Evolutionary conservation across 169 alveolate genomes (phyloP).

Genomic region (Neospora caninum): DNA sequence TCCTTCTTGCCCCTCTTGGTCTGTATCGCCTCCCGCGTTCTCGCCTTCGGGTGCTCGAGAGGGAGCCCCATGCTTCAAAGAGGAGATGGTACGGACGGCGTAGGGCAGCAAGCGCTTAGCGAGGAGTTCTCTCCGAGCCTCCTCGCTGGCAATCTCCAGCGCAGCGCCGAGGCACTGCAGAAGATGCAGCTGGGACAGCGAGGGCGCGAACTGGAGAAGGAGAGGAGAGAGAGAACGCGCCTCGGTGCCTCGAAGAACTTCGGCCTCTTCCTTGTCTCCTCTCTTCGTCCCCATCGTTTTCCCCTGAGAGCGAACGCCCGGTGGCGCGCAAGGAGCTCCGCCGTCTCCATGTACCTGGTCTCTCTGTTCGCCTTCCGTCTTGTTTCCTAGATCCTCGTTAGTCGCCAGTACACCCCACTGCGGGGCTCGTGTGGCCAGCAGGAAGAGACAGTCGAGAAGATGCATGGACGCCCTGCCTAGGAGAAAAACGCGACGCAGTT

Average conservation of each 20-base stretch:
- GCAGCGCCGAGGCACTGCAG: not conserved
- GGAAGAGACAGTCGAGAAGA: not conserved
- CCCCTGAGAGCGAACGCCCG: not conserved
- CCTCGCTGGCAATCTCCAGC: not conserved
- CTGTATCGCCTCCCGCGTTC: not conserved
- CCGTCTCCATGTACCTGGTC: too few species aligned
- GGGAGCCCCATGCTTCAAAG: not conserved
- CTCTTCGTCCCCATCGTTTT: not conserved
- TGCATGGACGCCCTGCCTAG: not conserved
- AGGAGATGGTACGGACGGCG: not conserved
- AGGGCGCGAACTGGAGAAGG: not conserved
- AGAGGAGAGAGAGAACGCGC: not conserved
- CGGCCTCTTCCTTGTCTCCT: too few species aligned
- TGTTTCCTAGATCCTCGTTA: not conserved
- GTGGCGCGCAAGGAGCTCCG: not conserved
- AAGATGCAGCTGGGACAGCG: not conserved
- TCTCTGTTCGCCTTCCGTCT: not conserved
- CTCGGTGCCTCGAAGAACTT: too few species aligned
- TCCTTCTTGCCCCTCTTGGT: not conserved
- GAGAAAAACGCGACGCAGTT: not conserved
- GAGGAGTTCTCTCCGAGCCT: not conserved
- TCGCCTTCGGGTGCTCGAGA: not conserved
- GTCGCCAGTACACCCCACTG: not conserved
- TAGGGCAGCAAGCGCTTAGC: not conserved
- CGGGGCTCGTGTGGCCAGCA: conserved; percentile 5